Evolutionary conservation across 2,329 filamentous ascomycete genomes (phyloP).

Genomic region (Microascus cirrosus): DNA sequence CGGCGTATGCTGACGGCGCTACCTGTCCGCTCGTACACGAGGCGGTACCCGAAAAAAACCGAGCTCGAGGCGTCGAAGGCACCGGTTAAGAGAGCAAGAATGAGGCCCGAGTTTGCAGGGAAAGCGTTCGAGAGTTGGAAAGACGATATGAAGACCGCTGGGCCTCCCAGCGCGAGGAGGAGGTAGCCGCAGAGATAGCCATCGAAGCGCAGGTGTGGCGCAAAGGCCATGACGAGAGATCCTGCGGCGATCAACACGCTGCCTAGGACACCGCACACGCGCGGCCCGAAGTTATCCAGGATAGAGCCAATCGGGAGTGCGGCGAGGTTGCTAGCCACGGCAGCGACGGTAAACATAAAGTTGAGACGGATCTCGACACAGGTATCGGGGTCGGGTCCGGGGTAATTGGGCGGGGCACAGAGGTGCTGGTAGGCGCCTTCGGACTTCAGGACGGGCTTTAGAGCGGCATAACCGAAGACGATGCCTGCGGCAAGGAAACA

Average conservation of each 20-base stretch:
- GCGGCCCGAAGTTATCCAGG: slow-evolving; percentile 71
- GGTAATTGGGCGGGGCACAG: slow-evolving; percentile 30
- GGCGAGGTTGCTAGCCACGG: slow-evolving; percentile 77
- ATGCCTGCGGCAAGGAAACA: slow-evolving; percentile 45
- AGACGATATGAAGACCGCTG: slow-evolving; percentile 71
- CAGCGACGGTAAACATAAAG: slow-evolving; percentile 85
- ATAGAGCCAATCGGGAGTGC: slow-evolving; percentile 79
- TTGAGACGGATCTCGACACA: slow-evolving; percentile 58
- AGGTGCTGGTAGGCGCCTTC: slow-evolving; percentile 60
- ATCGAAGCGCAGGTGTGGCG: slow-evolving; percentile 56
- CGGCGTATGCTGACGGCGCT: slow-evolving; percentile 47
- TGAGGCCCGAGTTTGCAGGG: slow-evolving; percentile 63
- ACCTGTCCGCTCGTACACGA: slow-evolving; percentile 51
- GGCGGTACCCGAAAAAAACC: slow-evolving; percentile 62
- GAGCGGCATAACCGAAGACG: slow-evolving; percentile 74
- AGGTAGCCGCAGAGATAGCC: slow-evolving; percentile 65
- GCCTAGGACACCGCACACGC: slow-evolving; percentile 62
- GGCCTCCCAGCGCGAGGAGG: slow-evolving; percentile 65
- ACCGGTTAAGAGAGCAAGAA: slow-evolving; percentile 68
- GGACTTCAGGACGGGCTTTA: slow-evolving; percentile 68
- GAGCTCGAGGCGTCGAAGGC: slow-evolving; percentile 78
- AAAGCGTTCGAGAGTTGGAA: slow-evolving; percentile 83
- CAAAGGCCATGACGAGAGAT: slow-evolving; percentile 62
- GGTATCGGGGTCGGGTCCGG: slow-evolving; percentile 18
- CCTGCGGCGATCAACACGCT: slow-evolving; percentile 58